Conservation (phyloP, 441 rosid genomes). For the Corymbia calophylla region DNA sequence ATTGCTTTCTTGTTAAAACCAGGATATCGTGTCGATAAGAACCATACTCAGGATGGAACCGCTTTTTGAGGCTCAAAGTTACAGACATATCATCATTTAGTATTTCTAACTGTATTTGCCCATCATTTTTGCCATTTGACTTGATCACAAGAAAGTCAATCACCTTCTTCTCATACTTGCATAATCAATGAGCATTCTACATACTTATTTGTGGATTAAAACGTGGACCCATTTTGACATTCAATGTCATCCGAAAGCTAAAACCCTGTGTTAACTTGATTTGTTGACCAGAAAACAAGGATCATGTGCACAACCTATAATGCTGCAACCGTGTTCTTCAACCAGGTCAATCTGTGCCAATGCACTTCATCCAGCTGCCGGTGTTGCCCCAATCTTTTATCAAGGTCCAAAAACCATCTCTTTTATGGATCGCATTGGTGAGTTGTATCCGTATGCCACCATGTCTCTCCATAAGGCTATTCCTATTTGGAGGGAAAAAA, state of each 20-base stretch:
- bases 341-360: not conserved
- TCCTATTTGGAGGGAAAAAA: constrained; percentile 29
- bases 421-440: constrained; percentile 59
- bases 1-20: not conserved
- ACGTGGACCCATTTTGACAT: not conserved
- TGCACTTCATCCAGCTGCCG: not conserved
- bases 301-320: not conserved
- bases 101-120: not conserved
- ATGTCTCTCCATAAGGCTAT: constrained; percentile 69
- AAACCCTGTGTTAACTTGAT: not conserved
- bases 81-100: not conserved
- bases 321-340: not conserved
- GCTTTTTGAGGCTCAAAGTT: not conserved
- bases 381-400: not conserved
- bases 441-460: constrained; percentile 46
- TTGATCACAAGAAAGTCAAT: not conserved
- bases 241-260: not conserved
- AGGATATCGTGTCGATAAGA: not conserved
- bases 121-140: not conserved
- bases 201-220: not conserved
- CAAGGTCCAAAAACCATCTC: constrained; percentile 31
- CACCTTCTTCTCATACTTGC: not conserved
- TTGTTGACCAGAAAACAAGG: not conserved
- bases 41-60: not conserved
- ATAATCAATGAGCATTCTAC: not conserved